Evolutionary conservation across 202 grass and related monocot species (phyloP).

Genomic region (Miscanthus sacchariflorus): DNA sequence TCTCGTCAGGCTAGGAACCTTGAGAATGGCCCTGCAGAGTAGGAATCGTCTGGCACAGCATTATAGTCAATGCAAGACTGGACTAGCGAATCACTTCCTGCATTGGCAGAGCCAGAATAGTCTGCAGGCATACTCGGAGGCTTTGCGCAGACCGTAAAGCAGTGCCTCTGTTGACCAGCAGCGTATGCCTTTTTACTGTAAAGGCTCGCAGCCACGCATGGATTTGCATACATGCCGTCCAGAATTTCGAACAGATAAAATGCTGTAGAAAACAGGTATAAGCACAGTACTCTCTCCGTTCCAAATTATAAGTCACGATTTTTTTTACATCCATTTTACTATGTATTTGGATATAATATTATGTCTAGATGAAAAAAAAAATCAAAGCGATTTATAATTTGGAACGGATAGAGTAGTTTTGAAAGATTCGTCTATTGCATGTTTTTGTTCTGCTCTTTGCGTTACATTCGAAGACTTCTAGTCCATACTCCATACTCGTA

Average conservation of each 20-base stretch:
- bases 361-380: no score
- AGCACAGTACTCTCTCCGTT: no score
- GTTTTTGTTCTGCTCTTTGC: background rate
- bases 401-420: no score
- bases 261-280: background rate
- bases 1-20: conserved; percentile 9
- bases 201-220: background rate
- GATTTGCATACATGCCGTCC: background rate
- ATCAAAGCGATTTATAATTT: no score
- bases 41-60: conserved; percentile 5
- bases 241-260: background rate
- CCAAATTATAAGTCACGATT: no score
- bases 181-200: background rate
- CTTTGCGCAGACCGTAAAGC: background rate
- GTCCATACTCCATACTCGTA: background rate
- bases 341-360: no score
- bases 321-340: no score
- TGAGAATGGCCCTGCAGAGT: background rate
- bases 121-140: background rate
- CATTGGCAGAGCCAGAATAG: conserved; percentile 18
- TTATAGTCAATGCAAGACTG: background rate
- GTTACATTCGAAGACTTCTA: conserved; percentile 7
- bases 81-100: background rate
- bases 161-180: conserved; percentile 21
- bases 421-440: background rate